These are phyloP conservation scores for Scenedesmus sp. DNA, from an alignment of 163 green algal species.

Conservation along the genomic window DNA sequence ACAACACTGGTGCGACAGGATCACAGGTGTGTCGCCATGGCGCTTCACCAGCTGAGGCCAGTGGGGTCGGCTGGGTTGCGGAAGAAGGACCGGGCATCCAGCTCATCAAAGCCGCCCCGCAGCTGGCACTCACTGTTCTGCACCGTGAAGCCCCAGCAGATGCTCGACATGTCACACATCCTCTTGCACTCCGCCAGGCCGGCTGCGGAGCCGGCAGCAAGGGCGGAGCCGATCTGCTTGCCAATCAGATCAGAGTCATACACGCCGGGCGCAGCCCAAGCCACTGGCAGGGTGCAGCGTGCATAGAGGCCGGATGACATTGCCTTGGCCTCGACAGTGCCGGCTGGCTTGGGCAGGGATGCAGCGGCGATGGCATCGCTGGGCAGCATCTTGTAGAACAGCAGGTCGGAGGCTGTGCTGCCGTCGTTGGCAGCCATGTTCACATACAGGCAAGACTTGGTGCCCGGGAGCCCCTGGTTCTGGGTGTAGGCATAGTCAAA, in stretches of 20 bases:
- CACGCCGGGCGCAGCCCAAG: neutral
- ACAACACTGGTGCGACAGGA: no score
- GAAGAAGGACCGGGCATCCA: slow-evolving; percentile 27
- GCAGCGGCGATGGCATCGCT: slow-evolving; percentile 26
- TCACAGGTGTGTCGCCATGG: no score
- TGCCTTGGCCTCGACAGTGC: neutral
- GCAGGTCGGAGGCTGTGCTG: neutral
- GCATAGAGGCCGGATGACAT: slow-evolving; percentile 41
- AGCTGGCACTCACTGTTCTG: neutral
- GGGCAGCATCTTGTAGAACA: slow-evolving; percentile 28
- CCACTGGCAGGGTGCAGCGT: neutral
- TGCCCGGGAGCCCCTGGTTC: neutral
- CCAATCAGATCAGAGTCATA: neutral
- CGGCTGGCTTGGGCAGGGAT: neutral
- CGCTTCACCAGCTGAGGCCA: slow-evolving; percentile 9
- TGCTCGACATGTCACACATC: slow-evolving; percentile 5
- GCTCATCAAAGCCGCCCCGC: neutral
- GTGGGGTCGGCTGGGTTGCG: neutral
- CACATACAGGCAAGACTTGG: neutral
- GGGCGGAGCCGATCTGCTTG: neutral
- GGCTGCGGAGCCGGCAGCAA: neutral
- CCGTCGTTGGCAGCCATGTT: neutral
- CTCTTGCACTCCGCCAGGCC: neutral
- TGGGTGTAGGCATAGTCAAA: slow-evolving; percentile 7
- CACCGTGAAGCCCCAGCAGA: slow-evolving; percentile 35